Evolutionary conservation across 2,329 filamentous ascomycete genomes (phyloP).

Genomic region (Ascochyta clinopodiicola): DNA sequence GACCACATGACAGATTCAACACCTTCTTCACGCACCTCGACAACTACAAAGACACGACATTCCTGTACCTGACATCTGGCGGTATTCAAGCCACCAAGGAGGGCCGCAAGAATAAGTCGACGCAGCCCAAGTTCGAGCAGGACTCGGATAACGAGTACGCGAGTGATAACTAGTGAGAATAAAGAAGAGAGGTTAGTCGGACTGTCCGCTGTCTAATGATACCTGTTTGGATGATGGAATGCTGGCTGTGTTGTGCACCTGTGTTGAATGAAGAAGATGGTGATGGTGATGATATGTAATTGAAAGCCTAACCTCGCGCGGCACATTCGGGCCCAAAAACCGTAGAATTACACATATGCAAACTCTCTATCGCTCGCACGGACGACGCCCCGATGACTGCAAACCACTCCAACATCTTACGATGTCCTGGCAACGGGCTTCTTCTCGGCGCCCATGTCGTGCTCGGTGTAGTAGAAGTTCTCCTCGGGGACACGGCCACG

Average conservation of each 20-base stretch:
- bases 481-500: conserved; percentile 88
- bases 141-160: conserved; percentile 46
- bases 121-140: conserved; percentile 35
- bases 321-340: conserved; percentile 10
- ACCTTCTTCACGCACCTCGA: conserved; percentile 60
- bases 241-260: background rate
- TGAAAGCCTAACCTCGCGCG: conserved; percentile 10
- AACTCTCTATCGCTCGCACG: conserved; percentile 5
- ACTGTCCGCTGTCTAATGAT: background rate
- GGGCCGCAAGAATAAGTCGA: conserved; percentile 36
- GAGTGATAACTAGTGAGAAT: conserved; percentile 38
- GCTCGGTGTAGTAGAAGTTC: conserved; percentile 76
- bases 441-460: conserved; percentile 50
- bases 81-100: conserved; percentile 53
- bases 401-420: conserved; percentile 15
- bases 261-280: background rate
- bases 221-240: background rate
- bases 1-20: conserved; percentile 47
- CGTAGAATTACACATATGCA: conserved; percentile 36
- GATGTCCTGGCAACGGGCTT: conserved; percentile 44
- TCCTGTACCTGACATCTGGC: conserved; percentile 58
- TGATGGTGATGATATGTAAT: conserved; percentile 13
- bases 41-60: conserved; percentile 57
- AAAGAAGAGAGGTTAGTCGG: background rate
- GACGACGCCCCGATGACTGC: background rate